Evolutionary conservation across 2,329 filamentous ascomycete genomes (phyloP), one percentile per base, ranked within the genome.

Genomic region (Diaporthe velutina): DNA sequence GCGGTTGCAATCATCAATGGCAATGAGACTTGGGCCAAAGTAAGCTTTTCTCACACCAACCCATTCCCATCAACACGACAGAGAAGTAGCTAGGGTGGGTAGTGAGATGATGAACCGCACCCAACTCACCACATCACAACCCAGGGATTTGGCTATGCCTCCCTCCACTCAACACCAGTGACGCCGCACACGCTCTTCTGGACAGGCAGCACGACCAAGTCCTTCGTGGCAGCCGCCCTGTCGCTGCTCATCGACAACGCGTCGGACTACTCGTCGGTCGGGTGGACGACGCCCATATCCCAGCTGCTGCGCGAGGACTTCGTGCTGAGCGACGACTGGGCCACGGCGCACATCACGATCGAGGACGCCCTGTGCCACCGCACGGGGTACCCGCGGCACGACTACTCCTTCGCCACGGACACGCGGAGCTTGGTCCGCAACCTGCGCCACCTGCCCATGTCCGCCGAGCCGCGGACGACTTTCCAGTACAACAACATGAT

Each of bases 201-300:
- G 74, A 84, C 84, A 3, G 90, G 86, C 2, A 90, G 88, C 55
- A 90, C 86, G 1, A 90, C 88, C 28, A 92, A 92, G 79, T 87
- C 88, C 3, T 85, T 90, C 61, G 88, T 86, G 0, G 85, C 87
- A 1, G 88, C 88, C 1, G 83, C 84, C 0, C 79, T 91, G 1
- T 84, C 87, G 1, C 79, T 90, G 3, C 84, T 91, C 10, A 82
- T 90, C 8, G 84, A 85, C n/a, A 83, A 87, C 50, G 64, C 74
- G 10, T 81, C 85, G 15, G 80, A 83, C 22, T 82, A 86, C 60
- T 79, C 84, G 5, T 80, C 42, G 2, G 33, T 86, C 3, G 82
- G 85, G 48, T 91, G 88, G 87, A 79, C 82, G 4, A 87, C 87
- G 0, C 83, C 84, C 3, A 84, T 91, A 42, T 84, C 83, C 1